Percentiles rank a stretch among this genome's conserved stretches.
phyloP scores from a whole-genome alignment of 768 basidiomycete species.

The Cystobasidium onofrii region DNA sequence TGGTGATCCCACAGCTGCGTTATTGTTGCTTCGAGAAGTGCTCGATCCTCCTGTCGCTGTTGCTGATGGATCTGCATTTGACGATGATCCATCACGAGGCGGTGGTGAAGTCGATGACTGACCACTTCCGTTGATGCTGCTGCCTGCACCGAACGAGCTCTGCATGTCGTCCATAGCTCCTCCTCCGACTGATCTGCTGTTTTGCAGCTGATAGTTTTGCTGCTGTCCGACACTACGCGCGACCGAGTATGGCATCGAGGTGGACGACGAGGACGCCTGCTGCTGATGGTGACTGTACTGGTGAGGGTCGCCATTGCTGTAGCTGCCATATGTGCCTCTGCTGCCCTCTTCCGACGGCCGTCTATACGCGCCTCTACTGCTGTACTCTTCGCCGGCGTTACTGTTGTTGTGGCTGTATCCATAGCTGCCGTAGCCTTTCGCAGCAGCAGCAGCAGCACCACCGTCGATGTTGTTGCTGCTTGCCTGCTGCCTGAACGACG shows the following conservation, averaged over 20 bases:
- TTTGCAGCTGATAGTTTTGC: not conserved
- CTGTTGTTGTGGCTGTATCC: constrained; percentile 10
- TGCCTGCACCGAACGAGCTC: not conserved
- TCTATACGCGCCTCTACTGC: not conserved
- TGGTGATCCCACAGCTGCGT: constrained; percentile 9
- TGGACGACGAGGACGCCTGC: not conserved
- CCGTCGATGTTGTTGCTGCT: not conserved
- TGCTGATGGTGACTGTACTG: constrained; percentile 2
- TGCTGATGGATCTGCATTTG: not conserved
- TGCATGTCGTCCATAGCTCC: not conserved
- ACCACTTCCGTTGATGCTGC: not conserved
- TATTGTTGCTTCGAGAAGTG: not conserved
- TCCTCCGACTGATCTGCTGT: not conserved
- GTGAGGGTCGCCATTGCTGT: constrained; percentile 10
- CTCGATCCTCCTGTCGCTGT: not conserved
- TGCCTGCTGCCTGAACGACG: not conserved
- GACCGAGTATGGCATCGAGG: not conserved
- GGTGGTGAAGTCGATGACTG: not conserved
- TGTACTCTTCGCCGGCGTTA: not conserved
- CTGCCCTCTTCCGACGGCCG: not conserved
- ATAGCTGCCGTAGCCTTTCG: constrained; percentile 38
- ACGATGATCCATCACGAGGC: not conserved
- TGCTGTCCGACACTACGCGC: not conserved
- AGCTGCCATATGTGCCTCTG: not conserved
- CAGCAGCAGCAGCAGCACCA: too few relatives aligned